A percentile compares a stretch with the other conserved stretches of the same genome.
These are phyloP conservation scores for Parathielavia hyrcaniae DNA, from an alignment of 495 filamentous ascomycete genomes.

Conservation along the genomic window DNA sequence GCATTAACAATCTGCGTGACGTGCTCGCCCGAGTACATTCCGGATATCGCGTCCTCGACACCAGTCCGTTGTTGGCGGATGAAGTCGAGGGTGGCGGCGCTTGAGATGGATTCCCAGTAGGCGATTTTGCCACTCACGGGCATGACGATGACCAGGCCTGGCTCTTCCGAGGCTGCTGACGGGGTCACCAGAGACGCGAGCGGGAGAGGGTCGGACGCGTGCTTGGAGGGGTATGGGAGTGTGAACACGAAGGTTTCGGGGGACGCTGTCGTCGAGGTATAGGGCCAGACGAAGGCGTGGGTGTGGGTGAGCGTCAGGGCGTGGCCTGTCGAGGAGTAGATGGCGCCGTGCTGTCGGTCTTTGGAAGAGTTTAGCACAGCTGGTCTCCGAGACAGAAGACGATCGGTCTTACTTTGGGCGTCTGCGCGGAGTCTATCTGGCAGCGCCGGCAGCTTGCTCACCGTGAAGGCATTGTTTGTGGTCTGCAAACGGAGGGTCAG, in stretches of 20 bases:
- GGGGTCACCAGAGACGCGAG: constrained; percentile 72
- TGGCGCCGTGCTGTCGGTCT: constrained; percentile 56
- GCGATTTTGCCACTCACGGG: constrained; percentile 75
- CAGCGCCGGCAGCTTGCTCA: constrained; percentile 74
- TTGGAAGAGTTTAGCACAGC: constrained; percentile 23
- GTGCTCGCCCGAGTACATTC: constrained; percentile 69
- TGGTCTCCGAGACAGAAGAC: constrained; percentile 24
- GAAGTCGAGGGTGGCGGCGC: constrained; percentile 67
- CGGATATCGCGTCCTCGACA: constrained; percentile 63
- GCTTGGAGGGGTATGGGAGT: constrained; percentile 65
- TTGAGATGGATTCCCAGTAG: constrained; percentile 92
- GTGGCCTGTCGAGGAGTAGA: constrained; percentile 60
- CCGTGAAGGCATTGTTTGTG: constrained; percentile 77
- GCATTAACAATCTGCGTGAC: constrained; percentile 71
- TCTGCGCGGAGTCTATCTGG: constrained; percentile 65
- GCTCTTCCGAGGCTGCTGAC: constrained; percentile 63
- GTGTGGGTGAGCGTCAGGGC: constrained; percentile 73
- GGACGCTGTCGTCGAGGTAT: constrained; percentile 56
- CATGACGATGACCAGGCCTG: constrained; percentile 78
- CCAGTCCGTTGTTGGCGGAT: constrained; percentile 70
- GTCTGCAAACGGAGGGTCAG: constrained; percentile 51
- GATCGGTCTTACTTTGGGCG: constrained; percentile 48
- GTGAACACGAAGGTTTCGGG: constrained; percentile 68
- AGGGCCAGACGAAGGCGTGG: constrained; percentile 84
- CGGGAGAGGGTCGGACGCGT: constrained; percentile 59